Conservation (phyloP, 2,329 filamentous ascomycete genomes). For the Talaromyces sp. region DNA sequence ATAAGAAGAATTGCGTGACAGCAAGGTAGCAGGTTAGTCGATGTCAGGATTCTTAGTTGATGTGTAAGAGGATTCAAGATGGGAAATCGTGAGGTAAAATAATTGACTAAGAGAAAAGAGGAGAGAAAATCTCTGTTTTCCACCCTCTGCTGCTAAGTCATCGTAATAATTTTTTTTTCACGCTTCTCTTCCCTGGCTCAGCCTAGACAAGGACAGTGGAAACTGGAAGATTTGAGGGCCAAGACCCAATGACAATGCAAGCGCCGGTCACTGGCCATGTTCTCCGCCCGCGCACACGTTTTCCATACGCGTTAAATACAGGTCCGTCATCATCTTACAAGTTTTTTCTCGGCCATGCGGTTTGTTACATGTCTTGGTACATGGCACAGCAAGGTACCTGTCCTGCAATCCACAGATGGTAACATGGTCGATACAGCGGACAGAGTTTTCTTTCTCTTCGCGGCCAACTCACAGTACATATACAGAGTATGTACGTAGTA, state of each 20-base stretch:
- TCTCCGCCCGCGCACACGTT: constrained; percentile 10
- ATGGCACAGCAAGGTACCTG: not conserved
- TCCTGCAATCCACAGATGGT: not conserved
- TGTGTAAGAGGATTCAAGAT: constrained; percentile 19
- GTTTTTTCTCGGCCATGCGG: not conserved
- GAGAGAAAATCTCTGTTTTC: not conserved
- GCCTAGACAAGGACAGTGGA: constrained; percentile 9
- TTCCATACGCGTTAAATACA: not conserved
- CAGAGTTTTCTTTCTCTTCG: not conserved
- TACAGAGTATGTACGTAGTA: not conserved
- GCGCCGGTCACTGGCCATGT: constrained; percentile 2
- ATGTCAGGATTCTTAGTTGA: not conserved
- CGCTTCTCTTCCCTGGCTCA: constrained; percentile 4
- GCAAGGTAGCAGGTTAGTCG: constrained; percentile 17
- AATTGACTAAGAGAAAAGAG: constrained; percentile 36
- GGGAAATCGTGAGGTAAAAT: constrained; percentile 38
- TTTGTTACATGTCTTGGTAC: not conserved
- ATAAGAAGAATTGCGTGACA: constrained; percentile 37
- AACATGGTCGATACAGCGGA: not conserved
- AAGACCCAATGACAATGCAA: constrained; percentile 11
- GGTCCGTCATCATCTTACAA: not conserved
- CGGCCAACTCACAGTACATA: not conserved
- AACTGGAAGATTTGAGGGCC: constrained; percentile 4
- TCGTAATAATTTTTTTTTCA: constrained; percentile 11
- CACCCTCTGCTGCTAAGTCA: not conserved